Evolutionary conservation across 441 rosid genomes (phyloP).

Genomic region (Syzygium malaccense): DNA sequence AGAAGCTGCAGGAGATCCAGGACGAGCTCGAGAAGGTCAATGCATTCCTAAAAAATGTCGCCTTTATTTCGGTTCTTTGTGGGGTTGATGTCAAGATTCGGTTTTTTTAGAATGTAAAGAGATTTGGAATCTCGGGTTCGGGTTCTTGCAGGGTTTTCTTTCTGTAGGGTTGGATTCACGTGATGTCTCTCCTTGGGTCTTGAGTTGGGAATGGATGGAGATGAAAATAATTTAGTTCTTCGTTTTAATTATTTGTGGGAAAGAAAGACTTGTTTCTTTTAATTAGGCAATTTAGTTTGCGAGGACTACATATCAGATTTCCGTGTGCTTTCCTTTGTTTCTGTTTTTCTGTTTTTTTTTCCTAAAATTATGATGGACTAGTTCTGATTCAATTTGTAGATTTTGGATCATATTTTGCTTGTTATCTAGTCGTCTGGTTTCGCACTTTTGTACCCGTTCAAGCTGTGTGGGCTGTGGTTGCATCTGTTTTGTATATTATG

Average conservation of each 20-base stretch:
- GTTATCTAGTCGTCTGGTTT: background rate
- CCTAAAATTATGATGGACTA: background rate
- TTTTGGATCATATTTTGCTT: background rate
- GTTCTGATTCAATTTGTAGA: background rate
- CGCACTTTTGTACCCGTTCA: background rate
- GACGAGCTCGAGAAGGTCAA: slow-evolving; percentile 1
- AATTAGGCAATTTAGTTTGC: background rate
- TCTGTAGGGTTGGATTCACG: background rate
- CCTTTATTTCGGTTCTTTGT: background rate
- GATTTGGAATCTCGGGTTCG: background rate
- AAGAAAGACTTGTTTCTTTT: background rate
- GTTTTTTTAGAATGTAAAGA: background rate
- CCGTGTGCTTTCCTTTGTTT: background rate
- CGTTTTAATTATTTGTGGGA: background rate
- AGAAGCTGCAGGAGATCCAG: slow-evolving; percentile 4
- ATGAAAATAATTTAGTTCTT: background rate
- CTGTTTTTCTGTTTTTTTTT: background rate
- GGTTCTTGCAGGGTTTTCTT: background rate
- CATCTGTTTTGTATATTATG: background rate
- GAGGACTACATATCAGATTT: background rate
- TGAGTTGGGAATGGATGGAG: background rate
- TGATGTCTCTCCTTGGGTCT: background rate
- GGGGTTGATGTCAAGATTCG: background rate
- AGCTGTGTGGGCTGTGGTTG: background rate
- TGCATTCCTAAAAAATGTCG: background rate